phyloP scores from a whole-genome alignment of 2,329 filamentous ascomycete species.

The Colletotrichum liriopes region DNA sequence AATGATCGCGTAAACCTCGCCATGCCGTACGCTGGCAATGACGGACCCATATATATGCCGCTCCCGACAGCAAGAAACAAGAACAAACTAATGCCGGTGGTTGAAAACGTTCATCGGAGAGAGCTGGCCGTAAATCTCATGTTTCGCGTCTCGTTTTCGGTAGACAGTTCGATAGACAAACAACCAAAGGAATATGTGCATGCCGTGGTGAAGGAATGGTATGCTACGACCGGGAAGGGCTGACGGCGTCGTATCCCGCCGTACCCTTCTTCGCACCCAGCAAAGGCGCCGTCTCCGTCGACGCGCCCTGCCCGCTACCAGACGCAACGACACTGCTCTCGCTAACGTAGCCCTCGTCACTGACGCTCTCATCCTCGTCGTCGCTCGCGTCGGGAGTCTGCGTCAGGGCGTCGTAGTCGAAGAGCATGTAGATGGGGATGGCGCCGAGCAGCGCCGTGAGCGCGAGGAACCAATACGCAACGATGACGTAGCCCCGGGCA shows the following conservation, averaged over 20 bases:
- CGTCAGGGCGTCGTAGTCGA: slow-evolving; percentile 79
- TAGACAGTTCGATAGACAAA: not conserved
- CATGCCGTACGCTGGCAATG: slow-evolving; percentile 30
- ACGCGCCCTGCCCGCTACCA: not conserved
- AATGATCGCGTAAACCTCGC: not conserved
- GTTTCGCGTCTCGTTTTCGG: not conserved
- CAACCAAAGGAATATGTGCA: not conserved
- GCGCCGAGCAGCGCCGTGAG: slow-evolving; percentile 75
- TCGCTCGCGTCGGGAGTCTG: slow-evolving; percentile 52
- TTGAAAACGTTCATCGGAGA: not conserved
- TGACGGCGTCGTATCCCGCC: slow-evolving; percentile 30
- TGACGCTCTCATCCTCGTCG: slow-evolving; percentile 49
- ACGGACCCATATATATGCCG: not conserved
- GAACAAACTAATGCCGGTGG: not conserved
- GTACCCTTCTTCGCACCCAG: slow-evolving; percentile 19
- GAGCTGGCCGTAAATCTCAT: slow-evolving; percentile 13
- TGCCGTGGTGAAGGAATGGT: not conserved
- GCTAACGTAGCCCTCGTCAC: slow-evolving; percentile 46
- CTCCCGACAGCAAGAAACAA: not conserved
- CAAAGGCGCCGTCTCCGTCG: slow-evolving; percentile 28
- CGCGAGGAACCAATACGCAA: slow-evolving; percentile 87
- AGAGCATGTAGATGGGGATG: slow-evolving; percentile 81
- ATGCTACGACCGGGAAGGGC: slow-evolving; percentile 20
- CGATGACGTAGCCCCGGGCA: slow-evolving; percentile 80
- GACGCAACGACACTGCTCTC: slow-evolving; percentile 15